These are phyloP conservation scores for Fulvia fulva DNA, from an alignment of 2,329 filamentous ascomycete genomes.

Conservation along the genomic window DNA sequence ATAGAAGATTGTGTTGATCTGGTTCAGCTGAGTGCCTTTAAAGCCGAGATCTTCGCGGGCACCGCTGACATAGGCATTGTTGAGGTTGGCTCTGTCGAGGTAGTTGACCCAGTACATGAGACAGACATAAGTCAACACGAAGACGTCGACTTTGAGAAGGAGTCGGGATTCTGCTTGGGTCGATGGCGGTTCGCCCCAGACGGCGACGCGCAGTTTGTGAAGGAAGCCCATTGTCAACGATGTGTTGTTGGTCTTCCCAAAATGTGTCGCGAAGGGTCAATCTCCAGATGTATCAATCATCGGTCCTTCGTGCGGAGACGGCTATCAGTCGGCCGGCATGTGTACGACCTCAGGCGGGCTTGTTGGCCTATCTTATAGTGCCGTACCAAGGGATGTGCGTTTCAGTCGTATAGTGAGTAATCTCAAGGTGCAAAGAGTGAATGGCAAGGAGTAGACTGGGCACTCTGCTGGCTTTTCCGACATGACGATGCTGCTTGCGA, in stretches of 20 bases:
- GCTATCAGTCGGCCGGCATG: neutral
- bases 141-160: constrained; percentile 31
- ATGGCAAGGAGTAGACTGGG: neutral
- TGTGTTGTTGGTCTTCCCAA: neutral
- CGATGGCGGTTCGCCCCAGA: constrained; percentile 26
- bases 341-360: neutral
- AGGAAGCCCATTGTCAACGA: constrained; percentile 19
- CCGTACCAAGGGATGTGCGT: neutral
- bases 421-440: neutral
- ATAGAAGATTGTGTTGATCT: constrained; percentile 33
- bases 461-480: too few species aligned
- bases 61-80: constrained; percentile 54
- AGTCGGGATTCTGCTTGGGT: constrained; percentile 24
- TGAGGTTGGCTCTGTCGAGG: constrained; percentile 50
- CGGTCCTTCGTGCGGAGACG: neutral
- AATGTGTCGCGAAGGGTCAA: neutral
- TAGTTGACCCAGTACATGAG: constrained; percentile 36
- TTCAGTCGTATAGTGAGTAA: neutral
- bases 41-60: constrained; percentile 52
- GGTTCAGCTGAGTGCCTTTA: constrained; percentile 48
- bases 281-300: neutral
- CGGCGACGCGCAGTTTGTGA: constrained; percentile 20
- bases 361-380: neutral
- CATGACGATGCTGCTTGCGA: neutral
- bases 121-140: constrained; percentile 38